Base-by-base conservation (phyloP, 2,329 filamentous ascomycete species). In the Phaeosphaeria sp. region DNA sequence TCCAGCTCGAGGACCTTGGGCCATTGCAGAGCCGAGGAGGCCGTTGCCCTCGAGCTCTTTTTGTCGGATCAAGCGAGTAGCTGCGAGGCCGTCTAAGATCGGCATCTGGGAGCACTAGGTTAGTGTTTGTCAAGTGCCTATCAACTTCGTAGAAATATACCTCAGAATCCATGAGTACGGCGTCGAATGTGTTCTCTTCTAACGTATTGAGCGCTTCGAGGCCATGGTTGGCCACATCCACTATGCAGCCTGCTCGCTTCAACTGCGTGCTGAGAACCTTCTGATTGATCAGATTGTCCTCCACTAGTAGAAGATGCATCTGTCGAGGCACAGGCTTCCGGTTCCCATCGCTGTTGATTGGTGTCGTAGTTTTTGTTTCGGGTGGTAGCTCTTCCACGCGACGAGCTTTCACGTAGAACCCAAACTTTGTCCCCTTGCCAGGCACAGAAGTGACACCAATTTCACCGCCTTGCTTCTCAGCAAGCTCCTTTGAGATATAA, bases 341-440 rank as follows among this genome's bases (percentile, higher is more conserved):
- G 43, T 22, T 8, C 8, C 8, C 8, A 24, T 5, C 18, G 43
- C 24, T 13, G 50, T 45, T 33, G 21, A 21, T 17, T 15, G 22
- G 36, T 15, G 25, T 20, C 2, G 20, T 27, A 22, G n/a, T 45
- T 43, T 39, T 46, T 44, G 17, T 22, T 33, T 33, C 25, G 17
- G 8, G 6, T 43, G 27, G 40, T 52, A 69, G 25, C 25, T 6
- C 25, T 30, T 30, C 25, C 11, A 5, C 11, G 25, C 74, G 66
- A 24, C 69, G 60, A 0, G 74, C 65, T 45, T 76, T 76, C 64
- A 81, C 73, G 63, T 80, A 82, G 64, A 82, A 82, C 1, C 74
- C 79, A 56, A 82, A 82, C 0, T 77, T 80, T 11, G 73, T 78
- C 2, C 76, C 76, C 25, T 74, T 55, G 1, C 74, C 76, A 8